Evolutionary conservation across 2,329 filamentous ascomycete species (phyloP), one percentile per base, ranked within the genome.

Genomic region (Diatrype stigma): DNA sequence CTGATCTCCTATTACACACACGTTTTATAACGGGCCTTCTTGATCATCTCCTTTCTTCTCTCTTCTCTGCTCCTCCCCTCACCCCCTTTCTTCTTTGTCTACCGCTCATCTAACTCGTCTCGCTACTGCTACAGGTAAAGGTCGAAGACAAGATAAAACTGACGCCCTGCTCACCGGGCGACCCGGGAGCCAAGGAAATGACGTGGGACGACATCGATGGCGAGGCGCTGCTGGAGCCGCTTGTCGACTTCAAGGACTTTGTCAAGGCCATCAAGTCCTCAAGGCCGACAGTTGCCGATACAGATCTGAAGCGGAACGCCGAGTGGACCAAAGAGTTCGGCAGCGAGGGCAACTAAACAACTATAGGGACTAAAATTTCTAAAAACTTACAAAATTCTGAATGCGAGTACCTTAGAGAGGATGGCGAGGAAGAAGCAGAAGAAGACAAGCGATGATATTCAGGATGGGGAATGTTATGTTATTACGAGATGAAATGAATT

Each of bases 271-370:
- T 99, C 63, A 92, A 90, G 65, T 84, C 86, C 45, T 90, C 90
- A 47, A 78, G 94, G 64, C 94, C 94, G 21, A 97, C 94, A 0
- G 94, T 99, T 48, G 94, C 90, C 48, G 79, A 82, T 47, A 90
- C 91, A 47, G 95, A 99, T 67, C 79, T 99, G 44, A 80, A 84
- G 59, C 81, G 83, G 63, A 96, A 93, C 68, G 79, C 88, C 45
- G 91, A 96, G 42, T 99, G 94, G 94, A 99, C 94, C 10, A 82
- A 87, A 63, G 92, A 97, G 73, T 97, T 97, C 72, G 93, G 93
- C 51, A 96, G 90, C 67, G 93, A 96, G 69, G 93, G 93, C 17
- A 68, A 68, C 50, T 68, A 82, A 80, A 46, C n/a, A n/a, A n/a
- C n/a, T n/a, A n/a, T n/a, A n/a, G n/a, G n/a, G n/a, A n/a, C n/a